Evolutionary conservation across 202 grass and related monocot species (phyloP).

Genomic region (Hordeum pubiflorum): DNA sequence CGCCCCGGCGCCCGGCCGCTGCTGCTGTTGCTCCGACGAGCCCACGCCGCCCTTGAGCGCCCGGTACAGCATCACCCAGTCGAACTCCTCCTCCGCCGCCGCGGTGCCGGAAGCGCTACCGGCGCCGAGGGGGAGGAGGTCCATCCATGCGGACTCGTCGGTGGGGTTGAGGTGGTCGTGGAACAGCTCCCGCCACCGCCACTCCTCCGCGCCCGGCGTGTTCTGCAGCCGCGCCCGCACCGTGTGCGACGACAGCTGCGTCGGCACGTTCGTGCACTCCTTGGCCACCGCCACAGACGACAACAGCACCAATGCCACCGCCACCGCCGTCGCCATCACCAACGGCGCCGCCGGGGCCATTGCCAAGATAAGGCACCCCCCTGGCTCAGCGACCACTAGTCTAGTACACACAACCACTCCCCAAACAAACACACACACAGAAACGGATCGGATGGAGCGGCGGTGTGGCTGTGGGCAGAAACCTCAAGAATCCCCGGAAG

Average conservation of each 20-base stretch:
- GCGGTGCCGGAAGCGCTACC: neutral
- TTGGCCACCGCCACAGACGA: neutral
- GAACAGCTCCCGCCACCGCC: slow-evolving; percentile 29
- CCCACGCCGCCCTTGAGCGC: slow-evolving; percentile 18
- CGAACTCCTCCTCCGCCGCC: slow-evolving; percentile 21
- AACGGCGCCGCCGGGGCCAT: neutral
- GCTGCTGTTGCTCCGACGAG: neutral
- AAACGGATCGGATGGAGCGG: no score
- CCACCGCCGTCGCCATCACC: neutral
- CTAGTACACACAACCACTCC: neutral
- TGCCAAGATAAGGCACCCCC: neutral
- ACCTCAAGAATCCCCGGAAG: neutral
- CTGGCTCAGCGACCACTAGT: neutral
- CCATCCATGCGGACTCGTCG: slow-evolving; percentile 70
- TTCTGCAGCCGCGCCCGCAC: slow-evolving; percentile 41
- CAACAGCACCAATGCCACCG: neutral
- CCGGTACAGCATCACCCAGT: slow-evolving; percentile 64
- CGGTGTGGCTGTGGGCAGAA: neutral
- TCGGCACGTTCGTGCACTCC: slow-evolving; percentile 71
- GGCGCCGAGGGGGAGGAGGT: slow-evolving; percentile 24
- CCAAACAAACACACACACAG: neutral
- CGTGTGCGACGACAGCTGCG: slow-evolving; percentile 64
- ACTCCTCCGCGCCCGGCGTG: slow-evolving; percentile 19
- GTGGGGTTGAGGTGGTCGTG: slow-evolving; percentile 58
- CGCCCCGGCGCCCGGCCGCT: no score